Percentiles rank a stretch among this genome's conserved stretches.
Evolutionary conservation across 23 red algal genomes (phyloP).

Genomic region (Cyanidiococcus yangmingshanensis): DNA sequence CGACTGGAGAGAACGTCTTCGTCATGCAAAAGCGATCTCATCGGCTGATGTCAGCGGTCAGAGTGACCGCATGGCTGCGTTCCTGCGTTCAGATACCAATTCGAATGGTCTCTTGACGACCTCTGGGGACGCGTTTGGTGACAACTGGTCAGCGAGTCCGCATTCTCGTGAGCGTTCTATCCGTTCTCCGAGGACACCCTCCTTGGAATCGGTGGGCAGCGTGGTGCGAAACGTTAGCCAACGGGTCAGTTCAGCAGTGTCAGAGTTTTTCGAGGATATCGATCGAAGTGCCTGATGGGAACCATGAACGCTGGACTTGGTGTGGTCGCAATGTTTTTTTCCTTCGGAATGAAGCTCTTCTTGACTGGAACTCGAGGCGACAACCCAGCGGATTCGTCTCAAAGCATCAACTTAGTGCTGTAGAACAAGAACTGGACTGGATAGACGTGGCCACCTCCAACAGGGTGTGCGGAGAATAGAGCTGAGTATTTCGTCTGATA

Average conservation of each 20-base stretch:
- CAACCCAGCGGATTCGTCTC: too few species aligned
- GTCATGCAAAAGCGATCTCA: constrained; percentile 1
- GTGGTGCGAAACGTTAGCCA: background rate
- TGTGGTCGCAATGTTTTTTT: too few species aligned
- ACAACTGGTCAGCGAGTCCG: background rate
- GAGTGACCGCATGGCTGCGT: background rate
- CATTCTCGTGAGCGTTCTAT: background rate
- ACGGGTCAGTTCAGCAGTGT: background rate
- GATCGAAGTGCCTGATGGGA: background rate
- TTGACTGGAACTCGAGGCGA: too few species aligned
- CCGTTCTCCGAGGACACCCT: background rate
- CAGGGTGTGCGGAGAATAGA: too few species aligned
- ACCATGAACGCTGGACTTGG: too few species aligned
- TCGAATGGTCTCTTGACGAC: background rate
- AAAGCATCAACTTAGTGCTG: too few species aligned
- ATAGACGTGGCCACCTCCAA: too few species aligned
- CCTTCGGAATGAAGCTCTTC: too few species aligned
- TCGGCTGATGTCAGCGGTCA: constrained; percentile 5
- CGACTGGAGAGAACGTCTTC: background rate
- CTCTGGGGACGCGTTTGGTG: too few species aligned
- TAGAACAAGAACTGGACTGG: too few species aligned
- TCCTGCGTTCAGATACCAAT: background rate
- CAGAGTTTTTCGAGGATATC: constrained; percentile 2
- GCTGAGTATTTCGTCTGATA: too few species aligned
- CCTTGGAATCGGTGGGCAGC: constrained; percentile 1